Conservation (phyloP, 805 yeast genomes). For the Suhomyces faveliae region DNA sequence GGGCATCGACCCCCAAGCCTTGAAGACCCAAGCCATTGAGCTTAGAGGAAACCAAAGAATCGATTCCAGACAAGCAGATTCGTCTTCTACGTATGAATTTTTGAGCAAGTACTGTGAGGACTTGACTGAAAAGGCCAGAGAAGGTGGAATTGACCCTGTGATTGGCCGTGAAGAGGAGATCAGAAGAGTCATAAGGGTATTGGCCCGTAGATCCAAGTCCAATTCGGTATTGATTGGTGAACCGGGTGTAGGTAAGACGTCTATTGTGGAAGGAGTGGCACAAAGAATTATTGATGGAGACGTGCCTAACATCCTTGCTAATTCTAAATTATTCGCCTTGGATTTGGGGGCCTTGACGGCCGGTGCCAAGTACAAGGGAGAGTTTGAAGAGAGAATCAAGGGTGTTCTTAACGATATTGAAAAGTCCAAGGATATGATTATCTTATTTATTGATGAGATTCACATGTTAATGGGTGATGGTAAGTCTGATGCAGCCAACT, state of each 20-base stretch:
- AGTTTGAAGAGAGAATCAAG: constrained; percentile 95
- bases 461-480: constrained; percentile 99
- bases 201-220: constrained; percentile 96
- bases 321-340: constrained; percentile 78
- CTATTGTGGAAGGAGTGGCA: constrained; percentile 98
- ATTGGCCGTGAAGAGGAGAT: constrained; percentile 99
- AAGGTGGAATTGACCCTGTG: constrained; percentile 96
- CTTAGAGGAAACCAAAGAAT: constrained; percentile 89
- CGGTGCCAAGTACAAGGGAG: constrained; percentile 98
- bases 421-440: constrained; percentile 79
- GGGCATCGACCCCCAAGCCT: constrained; percentile 61
- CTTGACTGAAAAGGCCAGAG: constrained; percentile 87
- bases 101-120: constrained; percentile 88
- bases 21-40: constrained; percentile 74
- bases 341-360: constrained; percentile 97
- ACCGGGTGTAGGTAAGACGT: constrained; percentile 99
- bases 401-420: constrained; percentile 95
- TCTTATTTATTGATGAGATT: constrained; percentile 93
- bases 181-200: constrained; percentile 87
- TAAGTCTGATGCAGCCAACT: constrained; percentile 93
- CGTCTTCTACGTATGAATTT: constrained; percentile 81
- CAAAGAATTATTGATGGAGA: constrained; percentile 95
- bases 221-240: constrained; percentile 97
- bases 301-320: constrained; percentile 84
- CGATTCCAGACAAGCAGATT: constrained; percentile 91